Conservation (phyloP, 2,329 filamentous ascomycete species). For the Botrytis porri region DNA sequence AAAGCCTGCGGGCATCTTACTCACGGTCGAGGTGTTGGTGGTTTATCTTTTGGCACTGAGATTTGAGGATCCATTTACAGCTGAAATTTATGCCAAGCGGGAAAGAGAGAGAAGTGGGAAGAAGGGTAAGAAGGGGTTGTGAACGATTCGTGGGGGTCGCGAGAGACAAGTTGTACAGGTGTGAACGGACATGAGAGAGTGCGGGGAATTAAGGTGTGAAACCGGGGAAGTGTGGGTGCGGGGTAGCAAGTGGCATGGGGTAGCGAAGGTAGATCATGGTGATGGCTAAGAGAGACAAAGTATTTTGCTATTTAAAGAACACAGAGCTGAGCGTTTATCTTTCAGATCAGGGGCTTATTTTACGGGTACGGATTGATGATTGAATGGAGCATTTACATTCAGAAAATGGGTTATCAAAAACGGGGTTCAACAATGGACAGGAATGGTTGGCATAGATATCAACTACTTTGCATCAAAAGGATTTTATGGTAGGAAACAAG, state of each 20-base stretch:
- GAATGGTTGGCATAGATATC: constrained; percentile 31
- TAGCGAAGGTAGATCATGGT: background rate
- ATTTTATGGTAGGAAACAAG: constrained; percentile 19
- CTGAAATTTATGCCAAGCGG: constrained; percentile 86
- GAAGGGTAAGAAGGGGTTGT: constrained; percentile 34
- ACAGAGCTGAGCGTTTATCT: constrained; percentile 1
- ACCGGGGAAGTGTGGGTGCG: constrained; percentile 6
- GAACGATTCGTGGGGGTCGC: constrained; percentile 10
- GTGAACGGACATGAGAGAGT: background rate
- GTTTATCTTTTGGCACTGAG: constrained; percentile 78
- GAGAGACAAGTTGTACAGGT: constrained; percentile 1
- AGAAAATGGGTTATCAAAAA: constrained; percentile 22
- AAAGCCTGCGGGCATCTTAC: constrained; percentile 78
- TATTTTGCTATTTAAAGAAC: background rate
- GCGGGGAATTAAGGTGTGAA: background rate
- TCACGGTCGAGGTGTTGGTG: constrained; percentile 71
- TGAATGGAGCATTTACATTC: constrained; percentile 10
- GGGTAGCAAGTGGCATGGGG: background rate
- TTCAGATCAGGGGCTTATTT: background rate
- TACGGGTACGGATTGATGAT: background rate
- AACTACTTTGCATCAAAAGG: constrained; percentile 34
- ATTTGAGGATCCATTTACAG: constrained; percentile 94
- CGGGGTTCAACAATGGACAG: constrained; percentile 32
- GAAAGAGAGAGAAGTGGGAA: constrained; percentile 52
- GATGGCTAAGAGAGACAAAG: background rate